phyloP scores from a whole-genome alignment of 164 flowering plant genomes.

The Aristolochia californica region DNA sequence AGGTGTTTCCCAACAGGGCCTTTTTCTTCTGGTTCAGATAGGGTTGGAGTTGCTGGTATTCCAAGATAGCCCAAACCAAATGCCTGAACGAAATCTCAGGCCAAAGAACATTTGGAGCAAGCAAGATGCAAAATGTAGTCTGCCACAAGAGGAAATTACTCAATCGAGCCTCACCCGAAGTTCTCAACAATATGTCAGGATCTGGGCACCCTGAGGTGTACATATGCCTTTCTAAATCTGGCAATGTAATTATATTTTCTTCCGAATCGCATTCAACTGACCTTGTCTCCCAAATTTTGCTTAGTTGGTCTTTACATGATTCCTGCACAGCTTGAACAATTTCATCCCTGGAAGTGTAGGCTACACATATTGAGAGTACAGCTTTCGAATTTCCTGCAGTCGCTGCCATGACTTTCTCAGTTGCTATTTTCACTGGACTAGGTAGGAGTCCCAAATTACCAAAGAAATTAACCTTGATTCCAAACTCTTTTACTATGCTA shows the following conservation, averaged over 20 bases:
- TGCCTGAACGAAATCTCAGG: conserved; percentile 66
- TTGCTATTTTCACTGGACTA: conserved; percentile 42
- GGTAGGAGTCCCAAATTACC: conserved; percentile 57
- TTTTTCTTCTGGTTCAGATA: conserved; percentile 44
- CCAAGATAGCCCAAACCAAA: conserved; percentile 51
- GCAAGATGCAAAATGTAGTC: conserved; percentile 31
- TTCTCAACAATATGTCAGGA: conserved; percentile 60
- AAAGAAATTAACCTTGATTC: conserved; percentile 41
- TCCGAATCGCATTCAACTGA: not conserved
- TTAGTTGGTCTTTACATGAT: conserved; percentile 27
- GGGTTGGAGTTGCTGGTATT: conserved; percentile 34
- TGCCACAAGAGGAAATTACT: conserved; percentile 94
- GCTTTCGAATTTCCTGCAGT: conserved; percentile 36
- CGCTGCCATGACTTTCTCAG: conserved; percentile 50
- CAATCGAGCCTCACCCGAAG: conserved; percentile 68
- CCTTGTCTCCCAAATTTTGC: conserved; percentile 5
- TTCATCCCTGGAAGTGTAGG: conserved; percentile 68
- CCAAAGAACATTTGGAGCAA: conserved; percentile 59
- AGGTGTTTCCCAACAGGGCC: too few relatives aligned
- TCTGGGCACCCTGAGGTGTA: conserved; percentile 54
- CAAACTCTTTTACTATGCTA: conserved; percentile 41
- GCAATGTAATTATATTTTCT: conserved; percentile 12
- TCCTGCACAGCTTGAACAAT: conserved; percentile 45
- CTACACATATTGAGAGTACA: conserved; percentile 44
- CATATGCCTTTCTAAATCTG: conserved; percentile 60